Base-by-base conservation (phyloP, 768 basidiomycete genomes). In the Boletus edulis region DNA sequence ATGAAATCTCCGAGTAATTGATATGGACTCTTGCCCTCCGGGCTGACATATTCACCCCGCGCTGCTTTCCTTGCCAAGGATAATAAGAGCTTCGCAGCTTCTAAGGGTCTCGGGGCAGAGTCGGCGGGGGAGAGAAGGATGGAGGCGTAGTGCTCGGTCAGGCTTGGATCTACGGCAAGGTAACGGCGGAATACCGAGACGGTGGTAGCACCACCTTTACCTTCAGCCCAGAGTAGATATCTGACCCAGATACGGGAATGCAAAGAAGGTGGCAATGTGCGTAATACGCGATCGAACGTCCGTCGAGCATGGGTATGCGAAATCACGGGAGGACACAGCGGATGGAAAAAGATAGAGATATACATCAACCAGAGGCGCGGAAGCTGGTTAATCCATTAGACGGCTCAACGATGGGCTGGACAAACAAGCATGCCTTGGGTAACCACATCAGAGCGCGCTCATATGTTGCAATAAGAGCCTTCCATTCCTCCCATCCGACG, bases 401-500 rank as follows among this genome's bases (percentile, higher is more conserved):
- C 49, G 24, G 52, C 12, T 42, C 49, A 27, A 31, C 14, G 41
- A 49, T 0, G 37, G 20, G 42, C 45, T 20, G 34, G 22, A 43
- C 37, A 11, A 46, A 54, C 3, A 27, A 45, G 31, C 85, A 60
- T 64, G 94, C 94, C 70, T 85, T 90, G 52, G 94, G 93, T 47
- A 98, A 71, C 89, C 94, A 98, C 86, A 92, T 92, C 39, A 99
- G 75, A 54, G 92, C 91, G 56, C 97, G 83, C 67, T 99, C 97
- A 67, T 93, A 96, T 0, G 84, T 82, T 10, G 93, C 89, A 17
- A 96, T 79, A 13, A 99, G 81, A 15, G 84, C 74, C 66, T 83
- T 92, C 97, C 97, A 99, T 71, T 99, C 97, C 61, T 91, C 87
- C 86, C 88, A 97, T 6, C 96, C 97, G n/a, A 97, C 79, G 7